Base-by-base conservation (phyloP, 1,284 basidiomycete species). In the Cutaneotrichosporon arboriforme region DNA sequence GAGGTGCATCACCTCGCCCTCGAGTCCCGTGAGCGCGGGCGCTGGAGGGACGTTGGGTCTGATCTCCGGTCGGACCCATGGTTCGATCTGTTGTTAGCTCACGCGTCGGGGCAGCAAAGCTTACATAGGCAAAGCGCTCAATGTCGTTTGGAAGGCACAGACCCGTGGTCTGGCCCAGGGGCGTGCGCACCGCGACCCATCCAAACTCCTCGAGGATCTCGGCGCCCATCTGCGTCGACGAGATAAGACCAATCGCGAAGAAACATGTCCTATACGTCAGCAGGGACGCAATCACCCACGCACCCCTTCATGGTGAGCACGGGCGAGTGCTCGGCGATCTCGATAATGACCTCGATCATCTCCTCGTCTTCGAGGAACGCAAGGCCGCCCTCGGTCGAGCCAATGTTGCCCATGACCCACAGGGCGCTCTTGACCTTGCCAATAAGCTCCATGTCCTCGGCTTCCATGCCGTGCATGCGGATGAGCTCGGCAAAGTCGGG, bases 371-470 rank as follows among this genome's bases (percentile, higher is more conserved):
- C 93, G 20, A 98, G 79, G 70, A 98, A 93, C 1, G 85, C 86
- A n/a, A 98, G 78, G 0, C 96, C 96, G 8, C 88, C 84, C 60
- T 86, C 83, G 0, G 88, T 88, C 0, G 94, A 84, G 1, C 92
- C 96, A 48, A 98, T 86, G 69, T 94, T 94, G 2, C 94, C 96
- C 54, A 98, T 86, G 1, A 91, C 90, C 96, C 96, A 99, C 1
- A 98, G 78, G 10, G 92, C 88, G 67, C 91, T 96, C 76, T 98
- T 98, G 52, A 98, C 75, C 72, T 89, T 90, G 65, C 85, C 78
- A 54, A 97, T 86, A 26, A 96, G 78, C 42, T 88, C 87, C 18
- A 81, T 75, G 69, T 98, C 92, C 52, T 85, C 83, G 44, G 81
- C 83, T 72, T 97, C 93, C 55, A 86, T 78, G 15, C 86, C 88